Evolutionary conservation across 176 grass and related monocot genomes (phyloP).

Genomic region (Chrysopogon serrulatus): DNA sequence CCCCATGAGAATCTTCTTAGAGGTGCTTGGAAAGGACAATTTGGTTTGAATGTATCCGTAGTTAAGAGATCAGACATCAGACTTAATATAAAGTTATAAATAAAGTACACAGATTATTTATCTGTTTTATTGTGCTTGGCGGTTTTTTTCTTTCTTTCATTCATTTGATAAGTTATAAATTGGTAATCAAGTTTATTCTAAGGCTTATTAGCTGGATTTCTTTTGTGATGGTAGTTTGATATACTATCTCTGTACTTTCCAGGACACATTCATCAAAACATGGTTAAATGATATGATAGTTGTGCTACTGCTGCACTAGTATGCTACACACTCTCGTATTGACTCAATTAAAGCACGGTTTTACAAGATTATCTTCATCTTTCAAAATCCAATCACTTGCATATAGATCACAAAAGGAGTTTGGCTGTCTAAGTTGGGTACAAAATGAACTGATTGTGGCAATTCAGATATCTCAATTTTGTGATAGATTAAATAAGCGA

Average conservation of each 20-base stretch:
- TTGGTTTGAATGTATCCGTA: not conserved
- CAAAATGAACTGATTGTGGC: not conserved
- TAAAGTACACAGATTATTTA: not conserved
- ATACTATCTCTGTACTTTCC: not conserved
- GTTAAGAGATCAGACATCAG: not conserved
- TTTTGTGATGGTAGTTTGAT: not conserved
- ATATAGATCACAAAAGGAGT: not conserved
- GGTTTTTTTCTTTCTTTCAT: not conserved
- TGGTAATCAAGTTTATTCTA: not conserved
- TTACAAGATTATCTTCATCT: not conserved
- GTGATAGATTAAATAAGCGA: not conserved
- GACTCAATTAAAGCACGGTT: not conserved
- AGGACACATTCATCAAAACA: not conserved
- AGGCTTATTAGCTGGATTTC: not conserved
- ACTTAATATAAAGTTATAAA: not conserved
- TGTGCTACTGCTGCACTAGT: not conserved
- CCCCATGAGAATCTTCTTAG: not conserved
- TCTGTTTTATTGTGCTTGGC: not conserved
- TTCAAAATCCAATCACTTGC: constrained; percentile 6
- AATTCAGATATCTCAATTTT: not conserved
- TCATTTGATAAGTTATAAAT: not conserved
- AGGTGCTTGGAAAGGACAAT: not conserved
- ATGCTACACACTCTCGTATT: not conserved
- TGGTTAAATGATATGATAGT: not conserved
- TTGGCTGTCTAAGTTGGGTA: not conserved